Evolutionary conservation across 805 yeast species (phyloP), one percentile per base, ranked within the genome.

Genomic region (Candida tibetensis): DNA sequence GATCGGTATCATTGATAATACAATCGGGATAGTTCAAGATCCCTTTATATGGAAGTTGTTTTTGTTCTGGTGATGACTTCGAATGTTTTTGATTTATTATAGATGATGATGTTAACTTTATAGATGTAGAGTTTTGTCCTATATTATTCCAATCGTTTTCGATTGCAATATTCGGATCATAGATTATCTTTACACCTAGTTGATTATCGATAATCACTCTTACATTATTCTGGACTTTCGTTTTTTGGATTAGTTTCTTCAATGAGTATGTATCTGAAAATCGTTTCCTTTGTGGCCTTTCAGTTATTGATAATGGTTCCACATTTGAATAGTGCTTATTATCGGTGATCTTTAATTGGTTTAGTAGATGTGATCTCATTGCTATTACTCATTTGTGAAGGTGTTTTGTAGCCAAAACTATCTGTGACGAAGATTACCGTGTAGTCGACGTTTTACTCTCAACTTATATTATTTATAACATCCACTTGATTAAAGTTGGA

Each of bases 31-130:
- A 76, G 14, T 71, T 58, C 14, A 85, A 60, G 0, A 84, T 72
- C 0, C 93, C 93, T 34, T 82, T 64, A 47, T 75, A 85, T 0
- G 95, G 93, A 19, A 79, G 51, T 38, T 81, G 83, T 32, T 66
- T 58, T 65, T n/a, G 64, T 63, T 41, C 21, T 8, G 31, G 28
- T 15, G 18, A 25, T 7, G 25, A 10, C 25, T 21, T 21, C 9
- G 25, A 21, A 10, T 7, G 9, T 7, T 21, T 7, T 7, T 7
- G 9, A 21, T 7, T 7, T 10, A 7, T 7, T 21, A 10, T 7
- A 7, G 25, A 21, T 10, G 25, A 21, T 7, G 25, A 21, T 7
- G 25, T 21, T 7, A 21, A 7, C 9, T 21, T 21, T 21, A 21
- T 10, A 21, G 25, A 21, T 21, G 25, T 10, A 21, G 9, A 7